Evolutionary conservation across 2,329 filamentous ascomycete species (phyloP).

Genomic region (Calonectria pauciramosa): DNA sequence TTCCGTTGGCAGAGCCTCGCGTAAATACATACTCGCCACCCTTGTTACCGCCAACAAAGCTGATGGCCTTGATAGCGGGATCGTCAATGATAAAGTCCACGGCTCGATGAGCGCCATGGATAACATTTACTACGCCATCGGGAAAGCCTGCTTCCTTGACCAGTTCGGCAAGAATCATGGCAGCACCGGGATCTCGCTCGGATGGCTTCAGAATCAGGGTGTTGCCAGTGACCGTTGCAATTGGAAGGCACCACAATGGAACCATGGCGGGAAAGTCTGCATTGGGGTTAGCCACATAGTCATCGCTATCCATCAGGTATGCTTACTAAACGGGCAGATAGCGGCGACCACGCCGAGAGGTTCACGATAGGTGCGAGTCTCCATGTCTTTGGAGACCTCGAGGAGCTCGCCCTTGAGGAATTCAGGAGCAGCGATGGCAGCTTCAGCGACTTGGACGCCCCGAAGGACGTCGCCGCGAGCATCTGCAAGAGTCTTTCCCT

Average conservation of each 20-base stretch:
- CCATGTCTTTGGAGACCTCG: constrained; percentile 91
- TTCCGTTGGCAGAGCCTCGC: constrained; percentile 83
- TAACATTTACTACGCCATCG: constrained; percentile 82
- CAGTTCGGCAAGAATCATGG: constrained; percentile 86
- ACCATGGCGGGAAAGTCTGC: constrained; percentile 90
- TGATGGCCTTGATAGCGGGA: constrained; percentile 58
- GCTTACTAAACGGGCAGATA: constrained; percentile 88
- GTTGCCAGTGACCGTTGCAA: constrained; percentile 87
- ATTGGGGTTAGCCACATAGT: not conserved
- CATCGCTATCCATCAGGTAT: not conserved
- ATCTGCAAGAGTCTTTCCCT: constrained; percentile 90
- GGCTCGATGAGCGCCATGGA: constrained; percentile 82
- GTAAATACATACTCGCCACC: constrained; percentile 87
- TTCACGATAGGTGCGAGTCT: constrained; percentile 86
- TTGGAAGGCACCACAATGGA: constrained; percentile 87
- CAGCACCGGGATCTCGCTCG: constrained; percentile 83
- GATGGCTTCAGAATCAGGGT: constrained; percentile 86
- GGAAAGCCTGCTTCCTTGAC: constrained; percentile 84
- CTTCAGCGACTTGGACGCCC: constrained; percentile 88
- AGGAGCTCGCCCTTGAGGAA: constrained; percentile 87
- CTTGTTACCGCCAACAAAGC: constrained; percentile 87
- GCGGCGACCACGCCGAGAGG: constrained; percentile 85
- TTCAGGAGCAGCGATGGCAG: constrained; percentile 83
- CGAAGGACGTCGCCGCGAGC: constrained; percentile 85
- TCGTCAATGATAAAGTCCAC: constrained; percentile 88